Conservation (phyloP, 2,329 filamentous ascomycete genomes). For the Monosporascus sp. region DNA sequence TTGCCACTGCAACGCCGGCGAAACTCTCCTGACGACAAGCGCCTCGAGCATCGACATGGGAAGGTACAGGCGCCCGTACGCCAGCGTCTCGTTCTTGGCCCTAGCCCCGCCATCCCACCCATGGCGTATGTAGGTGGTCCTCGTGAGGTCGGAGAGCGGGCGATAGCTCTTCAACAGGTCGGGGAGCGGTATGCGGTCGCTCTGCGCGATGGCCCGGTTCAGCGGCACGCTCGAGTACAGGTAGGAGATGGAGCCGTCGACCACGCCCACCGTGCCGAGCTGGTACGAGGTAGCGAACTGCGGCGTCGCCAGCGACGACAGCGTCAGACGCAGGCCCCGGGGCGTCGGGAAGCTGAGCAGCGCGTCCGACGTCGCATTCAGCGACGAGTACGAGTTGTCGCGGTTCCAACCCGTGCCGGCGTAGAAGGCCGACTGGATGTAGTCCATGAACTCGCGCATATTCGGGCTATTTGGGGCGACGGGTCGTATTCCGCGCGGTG, state of each 20-base stretch:
- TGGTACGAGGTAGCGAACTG: constrained; percentile 95
- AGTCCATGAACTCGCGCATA: constrained; percentile 98
- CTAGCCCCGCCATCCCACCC: constrained; percentile 9
- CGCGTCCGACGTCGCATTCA: constrained; percentile 79
- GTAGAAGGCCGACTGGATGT: constrained; percentile 88
- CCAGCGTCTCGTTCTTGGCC: constrained; percentile 46
- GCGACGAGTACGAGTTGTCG: constrained; percentile 84
- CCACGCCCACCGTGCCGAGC: constrained; percentile 80
- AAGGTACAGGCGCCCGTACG: constrained; percentile 76
- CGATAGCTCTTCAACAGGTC: constrained; percentile 78
- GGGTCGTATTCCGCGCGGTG: not conserved
- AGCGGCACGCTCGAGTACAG: constrained; percentile 87
- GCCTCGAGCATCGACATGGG: constrained; percentile 84
- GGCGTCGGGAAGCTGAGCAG: constrained; percentile 87
- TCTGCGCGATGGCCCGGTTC: constrained; percentile 59
- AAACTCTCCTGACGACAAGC: constrained; percentile 72
- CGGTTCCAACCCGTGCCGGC: constrained; percentile 81
- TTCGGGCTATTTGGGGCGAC: constrained; percentile 9
- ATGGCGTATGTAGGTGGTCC: not conserved
- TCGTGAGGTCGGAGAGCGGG: constrained; percentile 60
- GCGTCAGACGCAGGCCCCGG: constrained; percentile 73
- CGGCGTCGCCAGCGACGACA: constrained; percentile 86
- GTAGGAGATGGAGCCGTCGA: constrained; percentile 96
- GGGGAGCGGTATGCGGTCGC: constrained; percentile 69
- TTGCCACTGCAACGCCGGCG: constrained; percentile 72